These are phyloP conservation scores for Acephala macrosclerotiorum DNA, from an alignment of 2,329 filamentous ascomycete genomes.

Conservation along the genomic window DNA sequence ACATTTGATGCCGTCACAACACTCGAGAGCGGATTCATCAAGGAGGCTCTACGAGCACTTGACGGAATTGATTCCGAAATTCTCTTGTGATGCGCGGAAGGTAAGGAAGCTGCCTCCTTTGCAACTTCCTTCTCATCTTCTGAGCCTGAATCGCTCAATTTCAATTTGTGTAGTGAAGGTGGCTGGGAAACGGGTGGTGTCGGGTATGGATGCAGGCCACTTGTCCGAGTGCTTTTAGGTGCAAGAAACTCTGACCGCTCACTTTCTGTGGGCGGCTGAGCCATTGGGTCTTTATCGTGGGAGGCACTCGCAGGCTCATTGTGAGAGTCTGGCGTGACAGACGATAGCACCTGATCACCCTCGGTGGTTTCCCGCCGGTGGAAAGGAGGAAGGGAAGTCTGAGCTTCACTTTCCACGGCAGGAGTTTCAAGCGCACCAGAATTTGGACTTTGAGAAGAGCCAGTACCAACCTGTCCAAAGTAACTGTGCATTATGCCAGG, in stretches of 20 bases:
- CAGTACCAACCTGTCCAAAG: constrained; percentile 99
- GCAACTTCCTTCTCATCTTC: constrained; percentile 48
- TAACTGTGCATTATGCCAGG: constrained; percentile 95
- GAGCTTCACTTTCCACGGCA: constrained; percentile 33
- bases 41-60: constrained; percentile 52
- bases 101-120: constrained; percentile 44
- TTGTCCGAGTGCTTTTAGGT: constrained; percentile 33
- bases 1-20: constrained; percentile 69
- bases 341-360: constrained; percentile 35
- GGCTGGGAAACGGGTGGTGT: constrained; percentile 63
- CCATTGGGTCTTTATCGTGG: constrained; percentile 35
- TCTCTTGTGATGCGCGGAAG: constrained; percentile 50
- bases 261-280: constrained; percentile 32
- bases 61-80: constrained; percentile 52
- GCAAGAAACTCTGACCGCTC: constrained; percentile 37
- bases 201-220: constrained; percentile 55
- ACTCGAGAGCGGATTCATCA: constrained; percentile 67
- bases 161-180: constrained; percentile 53
- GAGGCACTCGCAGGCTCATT: constrained; percentile 36
- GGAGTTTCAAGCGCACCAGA: constrained; percentile 42
- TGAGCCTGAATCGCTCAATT: constrained; percentile 49
- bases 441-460: constrained; percentile 61
- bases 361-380: constrained; percentile 33
- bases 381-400: constrained; percentile 33
- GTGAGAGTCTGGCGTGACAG: constrained; percentile 38